These are phyloP conservation scores for Castanospermum australe DNA, from an alignment of 306 rosid species.

Conservation along the genomic window DNA sequence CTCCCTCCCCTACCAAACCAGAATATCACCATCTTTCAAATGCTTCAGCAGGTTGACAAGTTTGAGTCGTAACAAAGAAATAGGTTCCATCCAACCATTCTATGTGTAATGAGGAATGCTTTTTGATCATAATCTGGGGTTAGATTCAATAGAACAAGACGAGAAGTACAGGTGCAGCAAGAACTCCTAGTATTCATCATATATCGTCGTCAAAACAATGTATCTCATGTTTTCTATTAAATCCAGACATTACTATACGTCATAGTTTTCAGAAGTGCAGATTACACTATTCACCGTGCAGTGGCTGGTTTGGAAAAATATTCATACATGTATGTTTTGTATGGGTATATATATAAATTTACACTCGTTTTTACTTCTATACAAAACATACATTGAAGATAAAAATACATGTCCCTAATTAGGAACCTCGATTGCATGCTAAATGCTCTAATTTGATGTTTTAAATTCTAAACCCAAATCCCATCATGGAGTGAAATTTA, in stretches of 20 bases:
- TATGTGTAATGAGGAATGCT: conserved; percentile 27
- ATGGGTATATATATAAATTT: too few species aligned
- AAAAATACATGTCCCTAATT: neutral
- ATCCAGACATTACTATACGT: conserved; percentile 29
- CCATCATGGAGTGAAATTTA: neutral
- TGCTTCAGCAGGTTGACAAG: conserved; percentile 81
- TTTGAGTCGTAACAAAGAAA: conserved; percentile 51
- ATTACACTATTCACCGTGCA: conserved; percentile 3
- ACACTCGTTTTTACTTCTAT: too few species aligned
- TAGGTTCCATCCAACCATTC: conserved; percentile 18
- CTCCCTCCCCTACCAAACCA: conserved; percentile 54
- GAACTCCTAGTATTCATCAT: conserved; percentile 14
- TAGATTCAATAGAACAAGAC: conserved; percentile 23
- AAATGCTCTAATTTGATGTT: neutral
- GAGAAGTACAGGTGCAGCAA: conserved; percentile 20
- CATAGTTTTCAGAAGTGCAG: conserved; percentile 23
- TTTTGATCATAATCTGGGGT: conserved; percentile 22
- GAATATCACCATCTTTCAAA: conserved; percentile 71
- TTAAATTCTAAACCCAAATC: conserved; percentile 6
- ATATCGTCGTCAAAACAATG: conserved; percentile 14
- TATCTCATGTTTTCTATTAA: conserved; percentile 28
- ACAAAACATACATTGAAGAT: too few species aligned
- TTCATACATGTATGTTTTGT: too few species aligned
- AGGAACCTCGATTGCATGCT: neutral
- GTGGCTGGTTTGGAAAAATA: neutral